Evolutionary conservation across 768 basidiomycete species (phyloP).

Genomic region (Auricularia cornea): DNA sequence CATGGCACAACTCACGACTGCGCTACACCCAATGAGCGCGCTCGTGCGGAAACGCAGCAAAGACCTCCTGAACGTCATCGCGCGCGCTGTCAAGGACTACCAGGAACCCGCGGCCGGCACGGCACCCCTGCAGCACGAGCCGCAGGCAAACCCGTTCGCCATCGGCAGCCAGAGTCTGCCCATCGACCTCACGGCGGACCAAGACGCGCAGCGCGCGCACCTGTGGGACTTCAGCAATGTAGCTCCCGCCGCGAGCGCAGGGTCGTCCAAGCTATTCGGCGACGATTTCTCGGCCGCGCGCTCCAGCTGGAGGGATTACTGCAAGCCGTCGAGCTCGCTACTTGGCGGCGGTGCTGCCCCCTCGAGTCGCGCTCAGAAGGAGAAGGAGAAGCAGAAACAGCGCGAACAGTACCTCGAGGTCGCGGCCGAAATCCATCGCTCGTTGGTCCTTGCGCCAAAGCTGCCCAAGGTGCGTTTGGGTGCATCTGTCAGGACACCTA

Average conservation of each 20-base stretch:
- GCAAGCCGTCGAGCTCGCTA: background rate
- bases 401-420: conserved; percentile 32
- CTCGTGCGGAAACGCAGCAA: conserved; percentile 52
- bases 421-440: conserved; percentile 57
- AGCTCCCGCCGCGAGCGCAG: background rate
- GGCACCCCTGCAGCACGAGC: conserved; percentile 4
- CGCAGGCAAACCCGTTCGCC: conserved; percentile 15
- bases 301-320: background rate
- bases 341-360: background rate
- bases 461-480: conserved; percentile 39
- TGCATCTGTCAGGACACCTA: too few species aligned
- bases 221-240: background rate
- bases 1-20: conserved; percentile 49
- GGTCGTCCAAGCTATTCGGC: background rate
- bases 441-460: conserved; percentile 51
- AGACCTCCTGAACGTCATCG: conserved; percentile 59
- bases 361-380: background rate
- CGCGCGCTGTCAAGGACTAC: conserved; percentile 33
- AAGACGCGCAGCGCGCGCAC: background rate
- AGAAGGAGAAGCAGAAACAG: conserved; percentile 4
- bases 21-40: conserved; percentile 54
- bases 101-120: conserved; percentile 2
- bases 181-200: background rate
- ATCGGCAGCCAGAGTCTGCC: conserved; percentile 9
- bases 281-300: background rate